A percentile compares a stretch with the other conserved stretches of the same genome.
Conservation (phyloP, 148 eudicot genomes). For the Polygonum maritimum region DNA sequence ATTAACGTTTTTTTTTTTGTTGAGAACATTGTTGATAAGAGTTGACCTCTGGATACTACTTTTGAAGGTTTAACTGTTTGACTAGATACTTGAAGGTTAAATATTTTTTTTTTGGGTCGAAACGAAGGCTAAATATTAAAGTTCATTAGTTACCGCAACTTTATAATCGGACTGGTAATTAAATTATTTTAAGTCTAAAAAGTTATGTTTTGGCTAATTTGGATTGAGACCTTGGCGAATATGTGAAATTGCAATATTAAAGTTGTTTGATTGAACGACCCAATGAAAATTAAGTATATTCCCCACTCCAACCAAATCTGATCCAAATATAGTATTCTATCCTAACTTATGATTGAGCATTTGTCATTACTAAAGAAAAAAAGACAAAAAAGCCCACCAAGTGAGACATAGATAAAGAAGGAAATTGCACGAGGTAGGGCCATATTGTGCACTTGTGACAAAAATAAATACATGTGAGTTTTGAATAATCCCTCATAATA, state of each 20-base stretch:
- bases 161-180: no score
- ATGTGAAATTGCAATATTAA: not conserved
- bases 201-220: not conserved
- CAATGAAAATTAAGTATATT: not conserved
- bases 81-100: no score
- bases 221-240: not conserved
- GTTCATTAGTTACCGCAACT: no score
- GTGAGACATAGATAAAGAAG: conserved; percentile 1
- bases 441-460: not conserved
- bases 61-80: no score
- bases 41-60: no score
- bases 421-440: conserved; percentile 1
- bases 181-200: no score
- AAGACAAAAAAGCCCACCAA: conserved; percentile 4
- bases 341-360: not conserved
- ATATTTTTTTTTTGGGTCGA: no score
- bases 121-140: no score
- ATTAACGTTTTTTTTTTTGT: no score
- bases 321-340: not conserved
- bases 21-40: no score
- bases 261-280: not conserved
- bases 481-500: not conserved
- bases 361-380: not conserved
- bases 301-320: not conserved
- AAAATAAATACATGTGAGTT: conserved; percentile 4